Percentiles rank a stretch among this genome's conserved stretches.
phyloP scores from a whole-genome alignment of 768 basidiomycete genomes.

The Lentinula sp. region DNA sequence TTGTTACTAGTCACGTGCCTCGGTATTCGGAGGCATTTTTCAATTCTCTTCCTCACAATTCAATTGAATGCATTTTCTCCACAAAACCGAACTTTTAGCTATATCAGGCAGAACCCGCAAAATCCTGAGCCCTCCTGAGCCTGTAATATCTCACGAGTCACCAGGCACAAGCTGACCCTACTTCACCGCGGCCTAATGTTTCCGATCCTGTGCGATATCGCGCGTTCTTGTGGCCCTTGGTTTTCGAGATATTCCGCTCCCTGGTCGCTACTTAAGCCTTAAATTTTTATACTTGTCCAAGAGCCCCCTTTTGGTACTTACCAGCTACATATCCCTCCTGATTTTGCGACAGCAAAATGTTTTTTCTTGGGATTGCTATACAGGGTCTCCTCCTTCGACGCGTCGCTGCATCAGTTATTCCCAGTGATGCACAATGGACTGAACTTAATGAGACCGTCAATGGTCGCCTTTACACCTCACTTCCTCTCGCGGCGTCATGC shows the following conservation, averaged over 20 bases:
- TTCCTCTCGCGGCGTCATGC: constrained; percentile 25
- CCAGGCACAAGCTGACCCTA: background rate
- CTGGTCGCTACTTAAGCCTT: background rate
- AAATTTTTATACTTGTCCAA: background rate
- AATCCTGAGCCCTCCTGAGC: too few relatives aligned
- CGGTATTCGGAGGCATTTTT: background rate
- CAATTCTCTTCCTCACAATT: background rate
- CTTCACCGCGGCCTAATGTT: background rate
- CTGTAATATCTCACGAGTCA: too few relatives aligned
- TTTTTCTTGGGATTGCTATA: background rate
- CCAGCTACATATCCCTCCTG: background rate
- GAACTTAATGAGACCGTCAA: constrained; percentile 13
- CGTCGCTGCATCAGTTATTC: background rate
- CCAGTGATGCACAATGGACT: background rate
- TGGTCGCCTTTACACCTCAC: constrained; percentile 20
- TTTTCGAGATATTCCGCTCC: background rate
- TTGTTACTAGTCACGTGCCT: too few relatives aligned
- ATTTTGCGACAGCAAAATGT: background rate
- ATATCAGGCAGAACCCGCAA: background rate
- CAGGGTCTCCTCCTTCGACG: background rate
- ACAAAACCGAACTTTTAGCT: background rate
- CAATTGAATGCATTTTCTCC: background rate
- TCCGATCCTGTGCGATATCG: background rate
- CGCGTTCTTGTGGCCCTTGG: background rate
- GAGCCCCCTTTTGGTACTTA: background rate